Evolutionary conservation across 225 moss, liverwort and hornwort genomes (phyloP), one percentile per base, ranked within the genome.

Genomic region (Marchantia paleacea): DNA sequence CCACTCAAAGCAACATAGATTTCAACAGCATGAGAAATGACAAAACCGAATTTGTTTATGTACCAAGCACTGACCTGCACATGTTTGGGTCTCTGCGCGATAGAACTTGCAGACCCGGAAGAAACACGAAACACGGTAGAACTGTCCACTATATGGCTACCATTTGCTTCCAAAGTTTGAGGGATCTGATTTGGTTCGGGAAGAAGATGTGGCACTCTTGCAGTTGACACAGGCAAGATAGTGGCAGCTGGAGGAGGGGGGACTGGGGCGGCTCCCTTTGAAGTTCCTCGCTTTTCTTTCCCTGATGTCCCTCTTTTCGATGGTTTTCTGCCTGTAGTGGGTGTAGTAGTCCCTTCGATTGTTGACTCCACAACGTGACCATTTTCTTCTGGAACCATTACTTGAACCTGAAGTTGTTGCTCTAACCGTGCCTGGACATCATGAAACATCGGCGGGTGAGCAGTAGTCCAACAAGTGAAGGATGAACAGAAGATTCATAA

Each of bases 291-390:
- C 55, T 76, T 83, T 25, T 78, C 55, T 52, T 55, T 70, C 47
- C 66, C 24, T 52, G 72, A 8, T 57, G 60, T 14, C 51, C 53
- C 71, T 55, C 29, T 54, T 73, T 50, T 82, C 66, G 47, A 55
- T 47, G 16, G 79, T 75, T 68, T 62, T 39, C 64, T 73, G 39
- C 66, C 74, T 3, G 19, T 60, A 69, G 25, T 70, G 0, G 7
- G 52, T 14, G 55, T 7, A 75, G 52, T 15, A 72, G 65, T 39
- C 11, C 50, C 79, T 24, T 71, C 76, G 30, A 62, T 77, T 65
- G 52, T 55, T 76, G 76, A 57, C 76, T 83, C 83, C 31, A 66
- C 4, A 60, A 67, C 58, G 73, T 84, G 77, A n/a, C 80, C 87
- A 82, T 87, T 86, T 19, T 73, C 75, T 10, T 51, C 25, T 52